Conservation (phyloP, 345 rosid species). For the Fremontodendron californicum region DNA sequence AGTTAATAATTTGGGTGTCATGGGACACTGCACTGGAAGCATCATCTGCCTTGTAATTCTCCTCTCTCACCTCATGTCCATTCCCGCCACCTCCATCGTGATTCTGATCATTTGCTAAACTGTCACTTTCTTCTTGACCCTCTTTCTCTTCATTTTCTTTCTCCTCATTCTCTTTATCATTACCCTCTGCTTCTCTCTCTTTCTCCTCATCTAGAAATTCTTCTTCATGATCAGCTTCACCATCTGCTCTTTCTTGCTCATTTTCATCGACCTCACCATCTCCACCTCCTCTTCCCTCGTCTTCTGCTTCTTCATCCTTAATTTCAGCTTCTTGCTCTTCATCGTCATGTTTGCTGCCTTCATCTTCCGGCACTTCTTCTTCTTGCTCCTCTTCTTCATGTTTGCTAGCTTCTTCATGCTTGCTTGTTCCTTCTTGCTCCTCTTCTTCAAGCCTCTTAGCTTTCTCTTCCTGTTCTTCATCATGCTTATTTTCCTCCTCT, state of each 20-base stretch:
- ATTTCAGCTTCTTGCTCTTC: constrained; percentile 39
- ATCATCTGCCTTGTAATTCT: constrained; percentile 45
- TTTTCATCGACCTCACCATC: constrained; percentile 40
- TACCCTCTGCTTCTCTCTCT: constrained; percentile 32
- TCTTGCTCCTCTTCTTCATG: constrained; percentile 13
- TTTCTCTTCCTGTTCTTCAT: constrained; percentile 34
- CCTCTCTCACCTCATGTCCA: not conserved
- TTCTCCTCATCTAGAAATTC: constrained; percentile 52
- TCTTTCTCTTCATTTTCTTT: constrained; percentile 28
- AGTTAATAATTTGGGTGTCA: constrained; percentile 36
- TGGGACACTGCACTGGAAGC: constrained; percentile 96
- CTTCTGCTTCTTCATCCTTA: constrained; percentile 32
- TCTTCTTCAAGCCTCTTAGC: constrained; percentile 25
- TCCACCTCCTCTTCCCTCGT: constrained; percentile 28
- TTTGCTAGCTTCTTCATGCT: constrained; percentile 21
- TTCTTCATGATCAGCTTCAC: constrained; percentile 41
- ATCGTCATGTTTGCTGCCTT: constrained; percentile 35
- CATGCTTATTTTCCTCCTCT: constrained; percentile 33
- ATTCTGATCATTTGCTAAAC: constrained; percentile 7
- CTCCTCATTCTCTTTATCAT: constrained; percentile 28
- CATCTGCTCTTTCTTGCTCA: constrained; percentile 37
- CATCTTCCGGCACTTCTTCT: constrained; percentile 29
- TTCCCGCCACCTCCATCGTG: not conserved
- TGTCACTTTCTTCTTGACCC: constrained; percentile 30
- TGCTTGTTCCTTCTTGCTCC: constrained; percentile 25